Evolutionary conservation across 352 stramenopile species (phyloP).

Genomic region (Elongisporangium prolatum): DNA sequence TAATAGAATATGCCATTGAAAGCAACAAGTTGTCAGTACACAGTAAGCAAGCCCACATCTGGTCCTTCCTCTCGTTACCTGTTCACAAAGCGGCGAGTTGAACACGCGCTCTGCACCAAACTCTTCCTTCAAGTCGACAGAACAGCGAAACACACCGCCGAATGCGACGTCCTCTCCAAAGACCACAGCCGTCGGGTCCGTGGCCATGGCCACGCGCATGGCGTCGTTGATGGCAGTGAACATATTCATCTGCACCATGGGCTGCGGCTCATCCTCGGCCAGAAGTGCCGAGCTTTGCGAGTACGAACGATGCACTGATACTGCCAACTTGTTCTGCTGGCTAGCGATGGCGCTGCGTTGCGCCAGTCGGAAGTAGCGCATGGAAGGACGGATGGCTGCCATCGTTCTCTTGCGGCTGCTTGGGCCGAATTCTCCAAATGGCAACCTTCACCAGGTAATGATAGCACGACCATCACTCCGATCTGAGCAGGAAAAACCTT

Average conservation of each 20-base stretch:
- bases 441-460: too few species aligned
- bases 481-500: too few species aligned
- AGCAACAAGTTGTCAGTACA: neutral
- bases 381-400: too few species aligned
- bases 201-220: constrained; percentile 86
- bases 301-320: too few species aligned
- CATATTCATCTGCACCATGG: constrained; percentile 88
- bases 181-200: constrained; percentile 87
- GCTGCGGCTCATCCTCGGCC: constrained; percentile 16
- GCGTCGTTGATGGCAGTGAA: constrained; percentile 92
- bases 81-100: constrained; percentile 96
- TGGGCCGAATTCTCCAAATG: too few species aligned
- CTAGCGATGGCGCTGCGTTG: too few species aligned
- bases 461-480: too few species aligned
- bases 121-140: constrained; percentile 89
- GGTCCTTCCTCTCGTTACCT: constrained; percentile 32
- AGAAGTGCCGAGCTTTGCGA: neutral
- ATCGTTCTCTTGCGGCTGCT: too few species aligned
- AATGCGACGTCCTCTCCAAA: constrained; percentile 99
- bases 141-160: constrained; percentile 98
- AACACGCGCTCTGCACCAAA: constrained; percentile 95
- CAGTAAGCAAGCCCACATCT: neutral
- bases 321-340: too few species aligned
- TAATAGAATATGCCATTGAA: constrained; percentile 3
- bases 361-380: too few species aligned